Base-by-base conservation (phyloP, 805 yeast species). In the Monosporozyma aerobia region DNA sequence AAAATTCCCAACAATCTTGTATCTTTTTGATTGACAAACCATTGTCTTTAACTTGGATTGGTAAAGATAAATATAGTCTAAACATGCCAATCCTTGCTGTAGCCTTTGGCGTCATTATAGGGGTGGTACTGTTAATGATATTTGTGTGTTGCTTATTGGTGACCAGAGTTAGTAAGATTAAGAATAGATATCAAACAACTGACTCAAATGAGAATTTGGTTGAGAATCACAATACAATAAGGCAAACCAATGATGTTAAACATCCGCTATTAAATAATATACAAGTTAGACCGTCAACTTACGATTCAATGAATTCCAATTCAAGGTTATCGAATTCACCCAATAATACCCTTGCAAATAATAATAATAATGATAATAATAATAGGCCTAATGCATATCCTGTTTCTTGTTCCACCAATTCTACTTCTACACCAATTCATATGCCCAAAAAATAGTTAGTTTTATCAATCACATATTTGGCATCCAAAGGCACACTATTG, bases 11-110 rank as follows among this genome's bases (percentile, higher is more conserved):
- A 3, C 57, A 60, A 2, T 64, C 77, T 3, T 86, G 90, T 56
- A 76, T 87, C 1, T 81, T 84, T 56, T 63, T 83, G 2, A 71
- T 86, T 47, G 92, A 87, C 56, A 73, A 80, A 48, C 88, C 90
- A 1, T 70, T 87, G n/a, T 77, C 78, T 40, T 76, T 84, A 25
- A 63, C 67, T 1, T 86, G 95, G 94, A 63, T 83, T 5, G 76
- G 76, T 33, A 63, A 62, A n/a, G 71, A 67, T 62, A 74, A 22
- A 76, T 70, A 81, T 46, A 85, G 78, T 54, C 66, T 86, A 25
- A 83, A 78, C 55, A 68, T 87, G 39, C 90, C 94, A 5, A 75
- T 80, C 50, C 75, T 83, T 19, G 87, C 92, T 13, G 69, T 85
- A 33, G 82, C 82, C 0, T 66, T 85, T 29, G 95, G 94, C 6